Conservation (phyloP, 805 yeast species). For the Cyberlindnera bimundalis region DNA sequence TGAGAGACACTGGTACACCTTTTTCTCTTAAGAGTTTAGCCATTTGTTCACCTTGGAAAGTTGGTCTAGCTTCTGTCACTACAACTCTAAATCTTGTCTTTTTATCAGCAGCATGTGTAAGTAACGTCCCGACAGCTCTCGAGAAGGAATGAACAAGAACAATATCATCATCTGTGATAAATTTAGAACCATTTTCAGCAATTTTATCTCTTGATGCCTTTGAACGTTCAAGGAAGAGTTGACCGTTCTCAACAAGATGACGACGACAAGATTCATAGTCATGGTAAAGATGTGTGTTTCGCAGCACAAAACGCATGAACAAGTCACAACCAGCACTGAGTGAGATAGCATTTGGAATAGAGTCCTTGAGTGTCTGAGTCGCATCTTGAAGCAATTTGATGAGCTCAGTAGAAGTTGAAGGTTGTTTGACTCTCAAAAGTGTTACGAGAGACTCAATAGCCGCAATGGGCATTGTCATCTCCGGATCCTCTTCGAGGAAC, state of each 20-base stretch:
- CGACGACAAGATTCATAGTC: slow-evolving; percentile 94
- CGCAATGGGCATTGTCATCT: slow-evolving; percentile 98
- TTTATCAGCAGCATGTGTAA: slow-evolving; percentile 72
- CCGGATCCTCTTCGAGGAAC: slow-evolving; percentile 86
- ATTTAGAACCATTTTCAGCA: slow-evolving; percentile 83
- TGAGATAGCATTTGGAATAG: slow-evolving; percentile 88
- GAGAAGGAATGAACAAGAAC: slow-evolving; percentile 88
- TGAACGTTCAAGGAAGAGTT: slow-evolving; percentile 86
- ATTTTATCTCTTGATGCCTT: slow-evolving; percentile 84
- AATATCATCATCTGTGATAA: slow-evolving; percentile 89
- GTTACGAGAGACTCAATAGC: slow-evolving; percentile 94
- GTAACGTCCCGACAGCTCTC: slow-evolving; percentile 79
- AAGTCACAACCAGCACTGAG: slow-evolving; percentile 96
- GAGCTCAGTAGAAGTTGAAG: slow-evolving; percentile 90
- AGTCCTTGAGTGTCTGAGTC: slow-evolving; percentile 64
- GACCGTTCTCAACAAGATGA: slow-evolving; percentile 91
- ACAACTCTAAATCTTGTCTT: slow-evolving; percentile 83
- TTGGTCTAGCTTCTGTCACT: slow-evolving; percentile 91
- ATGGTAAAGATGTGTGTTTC: slow-evolving; percentile 80
- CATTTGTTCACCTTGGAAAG: slow-evolving; percentile 69
- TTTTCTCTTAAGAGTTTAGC: slow-evolving; percentile 61
- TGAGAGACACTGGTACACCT: slow-evolving; percentile 83
- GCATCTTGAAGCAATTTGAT: slow-evolving; percentile 78
- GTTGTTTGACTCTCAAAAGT: slow-evolving; percentile 75
- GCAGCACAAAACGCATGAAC: slow-evolving; percentile 86